Conservation (phyloP, 306 rosid genomes). For the Chamaecrista fasciculata region DNA sequence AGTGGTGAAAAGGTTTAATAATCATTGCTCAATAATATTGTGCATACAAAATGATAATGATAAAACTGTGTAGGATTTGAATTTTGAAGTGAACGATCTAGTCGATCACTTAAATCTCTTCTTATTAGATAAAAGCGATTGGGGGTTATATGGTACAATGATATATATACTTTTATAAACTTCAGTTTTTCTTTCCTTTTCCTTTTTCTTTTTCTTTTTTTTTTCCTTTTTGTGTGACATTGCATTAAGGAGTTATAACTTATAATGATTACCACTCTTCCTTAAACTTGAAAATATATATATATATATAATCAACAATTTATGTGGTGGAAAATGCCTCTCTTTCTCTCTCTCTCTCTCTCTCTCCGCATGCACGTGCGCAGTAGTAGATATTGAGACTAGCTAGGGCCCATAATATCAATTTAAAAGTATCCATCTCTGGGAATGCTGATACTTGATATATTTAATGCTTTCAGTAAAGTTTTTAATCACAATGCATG, state of each 20-base stretch:
- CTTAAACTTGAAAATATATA: neutral
- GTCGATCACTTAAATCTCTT: neutral
- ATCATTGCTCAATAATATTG: neutral
- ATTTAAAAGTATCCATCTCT: neutral
- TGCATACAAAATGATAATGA: neutral
- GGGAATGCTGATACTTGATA: conserved; percentile 4
- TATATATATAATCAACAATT: neutral
- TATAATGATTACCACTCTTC: conserved; percentile 10
- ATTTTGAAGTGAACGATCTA: conserved; percentile 10
- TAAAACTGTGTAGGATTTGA: neutral
- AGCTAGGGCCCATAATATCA: conserved; percentile 11
- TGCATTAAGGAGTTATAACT: neutral
- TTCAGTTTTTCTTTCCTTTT: no score
- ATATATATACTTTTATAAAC: neutral
- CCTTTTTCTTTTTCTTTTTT: no score
- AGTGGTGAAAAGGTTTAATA: conserved; percentile 18
- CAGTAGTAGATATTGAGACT: conserved; percentile 13
- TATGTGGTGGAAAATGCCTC: conserved; percentile 18
- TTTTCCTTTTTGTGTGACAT: neutral
- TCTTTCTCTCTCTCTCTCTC: neutral
- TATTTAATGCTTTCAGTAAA: conserved; percentile 16
- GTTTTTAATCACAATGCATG: neutral
- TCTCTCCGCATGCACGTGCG: conserved; percentile 30
- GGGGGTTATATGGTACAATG: neutral
- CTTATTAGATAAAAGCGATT: conserved; percentile 5